Percentiles rank a stretch among this genome's conserved stretches.
phyloP scores from a whole-genome alignment of 345 rosid species.

The Aegle marmelos region DNA sequence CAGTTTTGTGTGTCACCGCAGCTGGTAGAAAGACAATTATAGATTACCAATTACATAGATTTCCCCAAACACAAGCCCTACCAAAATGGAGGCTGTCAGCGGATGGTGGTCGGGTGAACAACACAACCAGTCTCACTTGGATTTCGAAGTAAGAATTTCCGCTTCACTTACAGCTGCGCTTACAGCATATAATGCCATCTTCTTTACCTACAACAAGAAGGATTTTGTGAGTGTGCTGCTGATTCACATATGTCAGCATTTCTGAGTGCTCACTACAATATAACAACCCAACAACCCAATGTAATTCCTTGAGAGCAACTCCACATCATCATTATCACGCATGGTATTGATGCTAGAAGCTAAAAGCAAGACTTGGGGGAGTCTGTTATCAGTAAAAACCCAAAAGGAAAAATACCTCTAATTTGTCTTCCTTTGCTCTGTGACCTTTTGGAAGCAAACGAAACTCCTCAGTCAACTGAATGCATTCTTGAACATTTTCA shows the following conservation, averaged over 20 bases:
- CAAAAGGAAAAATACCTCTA: slow-evolving; percentile 30
- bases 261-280: neutral
- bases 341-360: neutral
- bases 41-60: neutral
- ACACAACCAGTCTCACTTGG: slow-evolving; percentile 22
- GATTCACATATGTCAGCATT: neutral
- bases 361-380: neutral
- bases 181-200: slow-evolving; percentile 50
- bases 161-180: slow-evolving; percentile 37
- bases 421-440: slow-evolving; percentile 46
- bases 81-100: neutral
- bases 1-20: neutral
- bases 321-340: neutral
- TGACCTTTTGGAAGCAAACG: slow-evolving; percentile 43
- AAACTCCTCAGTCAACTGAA: slow-evolving; percentile 46
- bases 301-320: neutral
- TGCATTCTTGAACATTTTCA: slow-evolving; percentile 46
- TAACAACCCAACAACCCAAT: neutral
- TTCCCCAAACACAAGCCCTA: neutral
- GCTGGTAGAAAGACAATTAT: neutral
- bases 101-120: slow-evolving; percentile 6
- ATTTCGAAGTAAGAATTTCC: slow-evolving; percentile 19
- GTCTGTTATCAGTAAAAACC: too few species aligned
- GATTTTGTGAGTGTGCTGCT: neutral
- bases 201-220: slow-evolving; percentile 37